phyloP scores from a whole-genome alignment of 2,329 filamentous ascomycete genomes.

The Celoporthe dispersa region DNA sequence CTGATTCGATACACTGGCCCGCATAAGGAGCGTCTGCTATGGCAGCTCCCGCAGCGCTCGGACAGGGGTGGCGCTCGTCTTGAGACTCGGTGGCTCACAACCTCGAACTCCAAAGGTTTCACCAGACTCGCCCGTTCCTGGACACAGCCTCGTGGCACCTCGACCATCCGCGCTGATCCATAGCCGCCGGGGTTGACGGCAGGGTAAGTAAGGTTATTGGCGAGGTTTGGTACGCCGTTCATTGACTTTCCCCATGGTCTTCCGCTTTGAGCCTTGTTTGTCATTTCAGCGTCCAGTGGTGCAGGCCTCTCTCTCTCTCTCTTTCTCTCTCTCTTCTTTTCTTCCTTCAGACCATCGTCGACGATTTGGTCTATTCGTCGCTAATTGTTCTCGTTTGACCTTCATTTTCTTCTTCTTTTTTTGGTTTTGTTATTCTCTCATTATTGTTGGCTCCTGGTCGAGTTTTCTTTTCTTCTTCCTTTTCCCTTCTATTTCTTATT shows the following conservation, averaged over 20 bases:
- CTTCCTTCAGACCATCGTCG: slow-evolving; percentile 21
- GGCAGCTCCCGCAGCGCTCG: slow-evolving; percentile 6
- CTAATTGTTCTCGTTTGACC: slow-evolving; percentile 9
- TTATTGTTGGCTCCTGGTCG: slow-evolving; percentile 37
- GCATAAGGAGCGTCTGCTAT: slow-evolving; percentile 1
- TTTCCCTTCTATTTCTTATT: neutral
- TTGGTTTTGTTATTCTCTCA: neutral
- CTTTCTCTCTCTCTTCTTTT: slow-evolving; percentile 13
- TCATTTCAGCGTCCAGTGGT: slow-evolving; percentile 27
- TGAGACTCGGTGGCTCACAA: slow-evolving; percentile 28
- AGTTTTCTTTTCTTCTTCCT: slow-evolving; percentile 34
- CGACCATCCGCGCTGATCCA: slow-evolving; percentile 18
- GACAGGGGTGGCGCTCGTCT: slow-evolving; percentile 22
- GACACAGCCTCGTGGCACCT: slow-evolving; percentile 24
- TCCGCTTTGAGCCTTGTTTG: slow-evolving; percentile 30
- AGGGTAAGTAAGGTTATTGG: neutral
- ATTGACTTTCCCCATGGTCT: slow-evolving; percentile 28
- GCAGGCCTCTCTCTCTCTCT: slow-evolving; percentile 28
- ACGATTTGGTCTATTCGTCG: slow-evolving; percentile 17
- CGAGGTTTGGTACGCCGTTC: neutral
- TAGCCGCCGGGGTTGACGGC: neutral
- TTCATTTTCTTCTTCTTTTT: slow-evolving; percentile 24
- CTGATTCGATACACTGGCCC: neutral
- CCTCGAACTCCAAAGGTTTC: slow-evolving; percentile 29
- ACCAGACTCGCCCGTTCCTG: slow-evolving; percentile 11